Base-by-base conservation (phyloP, 78 protist species). In the Dictyostelium intermedium region DNA sequence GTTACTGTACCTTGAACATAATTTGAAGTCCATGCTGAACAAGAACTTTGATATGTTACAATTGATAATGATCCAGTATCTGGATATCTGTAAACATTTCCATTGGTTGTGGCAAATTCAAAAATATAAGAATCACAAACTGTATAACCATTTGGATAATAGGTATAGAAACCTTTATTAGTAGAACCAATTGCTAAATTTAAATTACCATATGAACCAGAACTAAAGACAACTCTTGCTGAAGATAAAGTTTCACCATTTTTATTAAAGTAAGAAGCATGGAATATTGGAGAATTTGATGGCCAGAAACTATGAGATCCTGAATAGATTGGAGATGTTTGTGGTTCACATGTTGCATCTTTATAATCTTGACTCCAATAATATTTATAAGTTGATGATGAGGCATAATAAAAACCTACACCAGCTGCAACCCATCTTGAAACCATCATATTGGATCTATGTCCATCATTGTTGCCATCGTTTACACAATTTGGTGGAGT, bases 321-420 rank as follows among this genome's bases (percentile, higher is more conserved):
- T 3, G 86, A 82, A n/a, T 56, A 50, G 37, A 82, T 82, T 82
- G 86, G 86, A 16, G 23, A 18, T 8, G 43, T 27, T 56, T 56
- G 76, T 56, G 50, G 43, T 45, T 82, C 41, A 35, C 86, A 82
- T 11, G 32, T 56, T 23, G 20, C 72, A 60, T 32, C 63, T 35
- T 50, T 56, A 3, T 76, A 77, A 77, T 86, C 92, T 39, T 86
- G 92, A 27, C 79, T 86, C 92, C 92, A 86, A 77, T 77, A 86
- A 2, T 23, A 35, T 20, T 32, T 45, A 14, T 85, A 85, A 1
- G 47, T 32, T 43, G 72, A 27, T 0, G 39, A 72, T 3, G 73
- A 14, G 5, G 25, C 13, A 16, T 45, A 27, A 60, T 43, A 79
- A 41, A 76, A 86, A 23, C 92, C 92, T 39, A 61, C 77, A 37